Percentiles rank a stretch among this genome's conserved stretches.
phyloP scores from a whole-genome alignment of 306 rosid species.

The Aeschynomene evenia region DNA sequence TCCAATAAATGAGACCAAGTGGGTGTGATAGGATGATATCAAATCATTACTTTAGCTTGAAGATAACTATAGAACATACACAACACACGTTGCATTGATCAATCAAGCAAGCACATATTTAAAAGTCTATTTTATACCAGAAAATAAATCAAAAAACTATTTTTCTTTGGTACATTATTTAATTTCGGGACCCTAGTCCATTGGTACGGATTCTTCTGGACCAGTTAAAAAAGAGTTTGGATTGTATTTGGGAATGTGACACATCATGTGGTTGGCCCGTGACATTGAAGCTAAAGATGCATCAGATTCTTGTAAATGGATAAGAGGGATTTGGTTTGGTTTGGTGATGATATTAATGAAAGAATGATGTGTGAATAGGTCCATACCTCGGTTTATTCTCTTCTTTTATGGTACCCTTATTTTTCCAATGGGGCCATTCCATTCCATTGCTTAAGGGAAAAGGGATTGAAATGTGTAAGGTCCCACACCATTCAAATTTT shows the following conservation, averaged over 20 bases:
- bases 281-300: slow-evolving; percentile 19
- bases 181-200: background rate
- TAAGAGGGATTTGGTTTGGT: no score
- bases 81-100: background rate
- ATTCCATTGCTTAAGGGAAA: slow-evolving; percentile 16
- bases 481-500: slow-evolving; percentile 16
- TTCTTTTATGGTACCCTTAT: background rate
- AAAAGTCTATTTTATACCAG: no score
- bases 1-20: background rate
- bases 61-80: background rate
- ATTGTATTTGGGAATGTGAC: background rate
- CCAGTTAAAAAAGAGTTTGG: background rate
- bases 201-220: background rate
- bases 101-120: background rate
- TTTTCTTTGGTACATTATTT: background rate
- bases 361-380: slow-evolving; percentile 13
- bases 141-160: no score
- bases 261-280: background rate
- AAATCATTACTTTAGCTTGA: background rate
- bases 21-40: background rate
- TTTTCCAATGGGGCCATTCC: slow-evolving; percentile 8
- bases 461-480: slow-evolving; percentile 2
- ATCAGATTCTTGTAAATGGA: slow-evolving; percentile 14
- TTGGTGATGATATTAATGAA: slow-evolving; percentile 9
- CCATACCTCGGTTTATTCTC: slow-evolving; percentile 5